Evolutionary conservation across 2,329 filamentous ascomycete species (phyloP), one percentile per base, ranked within the genome.

Genomic region (Exutisphaerella laricina): DNA sequence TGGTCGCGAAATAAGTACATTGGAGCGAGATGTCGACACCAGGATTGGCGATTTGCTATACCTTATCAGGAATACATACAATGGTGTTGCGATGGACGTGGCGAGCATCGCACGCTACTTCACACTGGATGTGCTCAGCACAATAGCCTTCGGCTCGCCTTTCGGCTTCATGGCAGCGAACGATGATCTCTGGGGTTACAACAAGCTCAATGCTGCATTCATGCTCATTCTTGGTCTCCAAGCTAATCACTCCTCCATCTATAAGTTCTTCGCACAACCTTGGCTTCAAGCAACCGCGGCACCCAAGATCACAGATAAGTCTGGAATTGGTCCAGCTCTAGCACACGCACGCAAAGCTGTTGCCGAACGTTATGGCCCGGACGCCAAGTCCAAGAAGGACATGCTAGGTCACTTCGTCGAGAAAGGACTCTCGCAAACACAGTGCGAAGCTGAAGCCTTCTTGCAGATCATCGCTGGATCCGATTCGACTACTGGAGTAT

Each of bases 401-500:
- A 77, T 77, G 73, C 63, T 77, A 5, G 69, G 67, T 1, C 69
- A 69, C 3, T 74, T 75, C 46, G 60, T 74, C 9, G 56, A 60
- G 4, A 66, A 72, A 51, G 66, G 64, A 51, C 50, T 72, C 0
- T 49, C 57, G 46, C 46, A 64, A 57, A 14, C 61, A 13, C 54
- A 69, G 44, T 65, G 48, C 53, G 69, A 56, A 60, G 64, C 55
- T 47, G 69, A 71, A 49, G 60, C 60, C 2, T 48, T 65, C 17
- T 42, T 68, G 32, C 65, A 68, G 45, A 68, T 71, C 43, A 49
- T 77, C 18, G 75, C 75, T 4, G 77, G 75, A 8, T 72, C 73
- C 0, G 76, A 79, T 43, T 77, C 73, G 0, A 74, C 74, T 0
- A 72, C 75, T 1, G 75, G 73, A 0, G 68, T 68, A 4, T 68